These are phyloP conservation scores for Botrytis tulipae DNA, from an alignment of 2,329 filamentous ascomycete species.

Conservation along the genomic window DNA sequence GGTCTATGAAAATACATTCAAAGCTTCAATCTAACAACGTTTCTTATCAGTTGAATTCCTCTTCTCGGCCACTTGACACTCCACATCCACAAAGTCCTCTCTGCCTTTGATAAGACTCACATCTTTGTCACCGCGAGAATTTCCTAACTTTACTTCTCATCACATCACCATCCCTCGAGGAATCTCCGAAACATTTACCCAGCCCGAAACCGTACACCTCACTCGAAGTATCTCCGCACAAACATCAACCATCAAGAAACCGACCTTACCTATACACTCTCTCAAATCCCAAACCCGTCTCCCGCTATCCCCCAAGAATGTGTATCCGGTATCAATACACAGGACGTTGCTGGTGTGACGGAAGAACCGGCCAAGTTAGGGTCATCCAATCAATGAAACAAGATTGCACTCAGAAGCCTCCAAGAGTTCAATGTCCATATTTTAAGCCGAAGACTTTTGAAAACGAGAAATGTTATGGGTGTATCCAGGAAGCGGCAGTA, in stretches of 20 bases:
- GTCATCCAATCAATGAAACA: rapidly evolving
- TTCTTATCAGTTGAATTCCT: too few species aligned
- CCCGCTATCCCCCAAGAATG: background rate
- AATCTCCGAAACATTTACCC: too few species aligned
- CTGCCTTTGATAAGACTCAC: too few species aligned
- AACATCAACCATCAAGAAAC: background rate
- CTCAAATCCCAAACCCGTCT: background rate
- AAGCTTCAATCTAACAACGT: too few species aligned
- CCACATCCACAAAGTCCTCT: too few species aligned
- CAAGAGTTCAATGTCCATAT: background rate
- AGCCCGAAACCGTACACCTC: too few species aligned
- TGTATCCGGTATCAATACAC: rapidly evolving
- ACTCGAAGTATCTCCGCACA: background rate
- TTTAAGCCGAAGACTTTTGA: rapidly evolving
- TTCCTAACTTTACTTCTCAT: too few species aligned
- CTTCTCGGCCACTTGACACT: too few species aligned
- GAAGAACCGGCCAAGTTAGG: background rate
- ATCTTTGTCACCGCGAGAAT: rapidly evolving
- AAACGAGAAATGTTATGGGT: background rate
- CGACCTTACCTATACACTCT: background rate
- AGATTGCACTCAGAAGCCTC: background rate
- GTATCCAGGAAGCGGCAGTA: background rate
- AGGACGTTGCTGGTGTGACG: background rate
- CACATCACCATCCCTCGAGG: too few species aligned
- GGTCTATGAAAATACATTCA: too few species aligned